These are phyloP conservation scores for Quercus glauca DNA, from an alignment of 306 rosid species.

Conservation along the genomic window DNA sequence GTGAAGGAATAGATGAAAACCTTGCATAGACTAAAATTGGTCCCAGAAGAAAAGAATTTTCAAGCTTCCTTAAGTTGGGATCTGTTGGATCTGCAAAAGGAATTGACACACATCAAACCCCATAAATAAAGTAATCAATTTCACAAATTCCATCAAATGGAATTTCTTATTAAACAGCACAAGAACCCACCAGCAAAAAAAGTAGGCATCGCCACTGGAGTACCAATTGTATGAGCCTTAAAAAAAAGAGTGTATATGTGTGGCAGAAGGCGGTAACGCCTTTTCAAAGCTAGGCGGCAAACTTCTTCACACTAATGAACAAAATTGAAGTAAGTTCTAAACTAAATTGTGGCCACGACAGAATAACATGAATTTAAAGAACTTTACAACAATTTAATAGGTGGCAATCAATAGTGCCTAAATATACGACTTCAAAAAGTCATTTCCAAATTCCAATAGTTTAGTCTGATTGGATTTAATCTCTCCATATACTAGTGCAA, in stretches of 20 bases:
- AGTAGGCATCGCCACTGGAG: conserved; percentile 74
- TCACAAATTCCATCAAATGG: conserved; percentile 8
- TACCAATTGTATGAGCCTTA: conserved; percentile 78
- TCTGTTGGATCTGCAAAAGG: conserved; percentile 70
- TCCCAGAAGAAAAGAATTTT: conserved; percentile 82
- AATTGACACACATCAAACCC: conserved; percentile 7
- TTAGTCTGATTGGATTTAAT: neutral
- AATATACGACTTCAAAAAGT: conserved; percentile 1
- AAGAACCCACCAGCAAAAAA: conserved; percentile 78
- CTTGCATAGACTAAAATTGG: conserved; percentile 82
- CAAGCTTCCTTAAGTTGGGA: conserved; percentile 66
- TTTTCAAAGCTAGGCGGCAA: conserved; percentile 79
- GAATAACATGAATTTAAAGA: conserved; percentile 18
- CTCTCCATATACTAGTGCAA: neutral
- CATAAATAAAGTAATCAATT: conserved; percentile 20
- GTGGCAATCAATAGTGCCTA: conserved; percentile 4
- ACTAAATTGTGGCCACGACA: neutral
- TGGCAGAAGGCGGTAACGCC: conserved; percentile 79
- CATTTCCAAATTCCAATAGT: conserved; percentile 14
- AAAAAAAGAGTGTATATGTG: conserved; percentile 86
- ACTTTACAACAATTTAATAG: neutral
- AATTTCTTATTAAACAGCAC: conserved; percentile 25
- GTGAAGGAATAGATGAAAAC: conserved; percentile 39
- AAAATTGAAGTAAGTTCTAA: conserved; percentile 31
- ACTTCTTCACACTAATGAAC: conserved; percentile 84